Conservation (phyloP, 371 early-diverging fungal genomes). For the Syncephalastrum monosporum region DNA sequence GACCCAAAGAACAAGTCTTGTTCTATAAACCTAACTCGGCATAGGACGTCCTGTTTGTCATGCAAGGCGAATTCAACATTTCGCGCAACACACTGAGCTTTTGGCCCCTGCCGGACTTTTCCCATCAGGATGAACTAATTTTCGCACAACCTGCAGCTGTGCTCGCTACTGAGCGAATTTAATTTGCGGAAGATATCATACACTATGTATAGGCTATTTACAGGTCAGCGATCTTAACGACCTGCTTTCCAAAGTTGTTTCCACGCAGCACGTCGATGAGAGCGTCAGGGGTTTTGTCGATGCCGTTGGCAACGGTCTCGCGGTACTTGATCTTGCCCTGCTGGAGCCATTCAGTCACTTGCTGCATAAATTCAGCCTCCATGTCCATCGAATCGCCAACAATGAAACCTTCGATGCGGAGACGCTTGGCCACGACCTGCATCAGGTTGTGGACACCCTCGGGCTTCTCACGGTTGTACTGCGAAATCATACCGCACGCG, state of each 20-base stretch:
- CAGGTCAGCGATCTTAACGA: constrained; percentile 61
- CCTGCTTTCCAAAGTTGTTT: constrained; percentile 81
- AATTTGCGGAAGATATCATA: too few relatives aligned
- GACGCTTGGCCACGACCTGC: constrained; percentile 35
- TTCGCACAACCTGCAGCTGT: too few relatives aligned
- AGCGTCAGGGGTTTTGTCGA: constrained; percentile 78
- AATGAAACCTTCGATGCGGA: constrained; percentile 66
- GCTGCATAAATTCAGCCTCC: constrained; percentile 54
- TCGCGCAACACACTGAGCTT: too few relatives aligned
- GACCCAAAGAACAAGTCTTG: too few relatives aligned
- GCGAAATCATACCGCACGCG: constrained; percentile 67
- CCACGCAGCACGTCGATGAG: constrained; percentile 77
- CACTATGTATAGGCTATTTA: too few relatives aligned
- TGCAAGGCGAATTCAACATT: too few relatives aligned
- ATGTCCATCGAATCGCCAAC: constrained; percentile 53
- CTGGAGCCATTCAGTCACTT: constrained; percentile 63
- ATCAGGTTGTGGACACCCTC: constrained; percentile 29
- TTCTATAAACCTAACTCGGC: too few relatives aligned
- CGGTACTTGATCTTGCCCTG: constrained; percentile 67
- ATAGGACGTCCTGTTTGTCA: too few relatives aligned
- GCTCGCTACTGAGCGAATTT: too few relatives aligned
- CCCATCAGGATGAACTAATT: too few relatives aligned
- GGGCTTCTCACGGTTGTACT: constrained; percentile 53
- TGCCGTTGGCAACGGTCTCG: constrained; percentile 68
- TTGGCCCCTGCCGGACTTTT: too few relatives aligned